Conservation (phyloP, 441 rosid species). For the Omphalea diandra region DNA sequence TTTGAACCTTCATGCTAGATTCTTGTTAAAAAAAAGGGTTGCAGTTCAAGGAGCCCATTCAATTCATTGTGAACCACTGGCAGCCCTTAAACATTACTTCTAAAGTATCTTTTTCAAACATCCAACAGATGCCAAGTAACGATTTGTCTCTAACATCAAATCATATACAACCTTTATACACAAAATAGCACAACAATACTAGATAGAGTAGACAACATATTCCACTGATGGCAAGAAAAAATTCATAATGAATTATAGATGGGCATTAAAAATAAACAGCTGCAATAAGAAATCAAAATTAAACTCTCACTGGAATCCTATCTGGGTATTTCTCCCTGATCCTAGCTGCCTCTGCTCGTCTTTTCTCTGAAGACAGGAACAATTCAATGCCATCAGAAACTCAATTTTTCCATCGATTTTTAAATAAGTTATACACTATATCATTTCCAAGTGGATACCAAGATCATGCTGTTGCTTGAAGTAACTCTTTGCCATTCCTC, state of each 20-base stretch:
- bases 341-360: constrained; percentile 68
- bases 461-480: constrained; percentile 82
- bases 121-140: background rate
- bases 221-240: background rate
- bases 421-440: background rate
- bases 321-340: constrained; percentile 71
- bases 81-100: background rate
- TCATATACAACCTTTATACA: background rate
- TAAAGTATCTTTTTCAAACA: background rate
- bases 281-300: background rate
- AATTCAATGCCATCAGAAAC: background rate
- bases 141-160: background rate
- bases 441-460: constrained; percentile 29
- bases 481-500: constrained; percentile 59
- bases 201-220: background rate
- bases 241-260: background rate
- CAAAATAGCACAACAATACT: background rate
- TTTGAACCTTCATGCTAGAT: background rate
- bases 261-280: background rate
- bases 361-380: constrained; percentile 43
- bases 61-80: background rate
- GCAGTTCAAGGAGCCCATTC: background rate
- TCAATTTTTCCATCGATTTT: background rate
- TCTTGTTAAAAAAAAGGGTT: background rate
- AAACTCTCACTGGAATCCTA: constrained; percentile 60